A percentile compares a stretch with the other conserved stretches of the same genome.
These are phyloP conservation scores for Haplosporangium sp. DNA, from an alignment of 371 early-diverging fungal genomes.

Conservation along the genomic window DNA sequence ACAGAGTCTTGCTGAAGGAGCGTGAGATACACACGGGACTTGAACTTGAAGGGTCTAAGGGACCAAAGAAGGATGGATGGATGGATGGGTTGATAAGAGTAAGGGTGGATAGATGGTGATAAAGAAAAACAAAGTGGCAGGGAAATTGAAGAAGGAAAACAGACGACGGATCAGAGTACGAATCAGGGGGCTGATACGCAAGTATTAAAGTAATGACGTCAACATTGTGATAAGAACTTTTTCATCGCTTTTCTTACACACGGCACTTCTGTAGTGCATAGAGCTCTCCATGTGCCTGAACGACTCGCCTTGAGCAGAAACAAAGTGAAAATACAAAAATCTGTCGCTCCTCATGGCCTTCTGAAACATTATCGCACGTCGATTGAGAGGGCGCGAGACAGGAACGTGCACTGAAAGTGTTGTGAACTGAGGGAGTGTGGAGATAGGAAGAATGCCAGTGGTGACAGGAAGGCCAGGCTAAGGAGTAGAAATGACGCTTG, in stretches of 20 bases:
- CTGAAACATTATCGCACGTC: not conserved
- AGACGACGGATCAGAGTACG: not conserved
- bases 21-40: not conserved
- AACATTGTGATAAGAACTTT: not conserved
- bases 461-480: not conserved
- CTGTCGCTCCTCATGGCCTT: not conserved
- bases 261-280: not conserved
- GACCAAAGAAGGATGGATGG: slow-evolving; percentile 26
- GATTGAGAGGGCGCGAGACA: not conserved
- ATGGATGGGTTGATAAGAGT: slow-evolving; percentile 11
- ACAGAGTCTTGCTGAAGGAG: not conserved
- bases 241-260: too few species aligned
- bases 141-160: not conserved
- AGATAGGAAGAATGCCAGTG: not conserved
- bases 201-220: not conserved
- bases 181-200: not conserved
- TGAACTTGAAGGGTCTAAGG: slow-evolving; percentile 1
- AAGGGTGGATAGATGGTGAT: slow-evolving; percentile 3
- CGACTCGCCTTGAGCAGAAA: not conserved
- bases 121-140: not conserved
- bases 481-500: too few species aligned
- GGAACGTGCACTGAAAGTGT: not conserved
- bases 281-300: not conserved
- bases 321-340: too few species aligned
- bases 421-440: too few species aligned